Percentiles rank a stretch among this genome's conserved stretches.
Evolutionary conservation across 352 stramenopile species (phyloP).

Genomic region (Pythium aquatile): DNA sequence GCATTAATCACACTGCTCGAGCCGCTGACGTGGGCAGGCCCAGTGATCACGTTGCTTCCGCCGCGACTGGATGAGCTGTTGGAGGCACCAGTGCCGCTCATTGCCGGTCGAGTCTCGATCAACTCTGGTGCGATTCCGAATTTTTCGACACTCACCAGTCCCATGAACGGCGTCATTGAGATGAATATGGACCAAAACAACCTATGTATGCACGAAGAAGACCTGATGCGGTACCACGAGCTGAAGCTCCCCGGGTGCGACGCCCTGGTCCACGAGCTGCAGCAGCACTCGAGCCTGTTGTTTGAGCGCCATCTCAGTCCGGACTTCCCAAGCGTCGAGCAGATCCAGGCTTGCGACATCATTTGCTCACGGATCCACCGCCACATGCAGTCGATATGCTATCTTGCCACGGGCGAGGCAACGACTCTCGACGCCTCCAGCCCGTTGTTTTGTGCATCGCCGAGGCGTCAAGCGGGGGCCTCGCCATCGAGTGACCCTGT

Average conservation of each 20-base stretch:
- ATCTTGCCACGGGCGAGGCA: slow-evolving; percentile 39
- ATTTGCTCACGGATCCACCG: slow-evolving; percentile 61
- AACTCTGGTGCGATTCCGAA: slow-evolving; percentile 40
- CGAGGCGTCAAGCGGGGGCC: slow-evolving; percentile 3
- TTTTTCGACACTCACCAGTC: slow-evolving; percentile 54
- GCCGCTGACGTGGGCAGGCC: slow-evolving; percentile 73
- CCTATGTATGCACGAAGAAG: slow-evolving; percentile 75
- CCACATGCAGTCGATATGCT: slow-evolving; percentile 64
- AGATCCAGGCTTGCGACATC: slow-evolving; percentile 68
- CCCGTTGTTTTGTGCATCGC: slow-evolving; percentile 25
- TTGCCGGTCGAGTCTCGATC: slow-evolving; percentile 71
- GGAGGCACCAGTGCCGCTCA: slow-evolving; percentile 73
- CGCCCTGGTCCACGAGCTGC: slow-evolving; percentile 66
- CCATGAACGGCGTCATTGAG: slow-evolving; percentile 74
- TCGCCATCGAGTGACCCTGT: background rate
- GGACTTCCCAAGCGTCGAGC: slow-evolving; percentile 68
- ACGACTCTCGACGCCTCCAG: slow-evolving; percentile 21
- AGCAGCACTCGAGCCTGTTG: slow-evolving; percentile 44
- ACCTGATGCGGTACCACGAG: slow-evolving; percentile 70
- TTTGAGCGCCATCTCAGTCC: slow-evolving; percentile 53
- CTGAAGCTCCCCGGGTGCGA: slow-evolving; percentile 76
- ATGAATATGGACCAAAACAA: slow-evolving; percentile 83
- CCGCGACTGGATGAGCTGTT: slow-evolving; percentile 67
- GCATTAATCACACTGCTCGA: slow-evolving; percentile 67
- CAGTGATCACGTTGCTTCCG: slow-evolving; percentile 71